These are phyloP conservation scores for Elymus sibiricus DNA, from an alignment of 176 grass and related monocot genomes.

Conservation along the genomic window DNA sequence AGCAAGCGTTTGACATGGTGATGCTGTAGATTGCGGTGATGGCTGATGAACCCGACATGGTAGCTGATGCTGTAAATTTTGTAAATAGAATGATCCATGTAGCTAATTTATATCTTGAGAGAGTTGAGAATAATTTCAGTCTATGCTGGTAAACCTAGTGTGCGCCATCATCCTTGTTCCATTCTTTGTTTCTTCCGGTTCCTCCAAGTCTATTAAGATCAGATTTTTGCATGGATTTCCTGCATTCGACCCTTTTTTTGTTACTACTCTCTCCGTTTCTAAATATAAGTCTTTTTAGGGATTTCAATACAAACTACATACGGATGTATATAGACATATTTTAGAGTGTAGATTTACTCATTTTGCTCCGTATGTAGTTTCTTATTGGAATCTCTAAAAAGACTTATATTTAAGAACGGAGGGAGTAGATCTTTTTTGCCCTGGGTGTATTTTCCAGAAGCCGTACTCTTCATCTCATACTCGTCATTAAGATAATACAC, in stretches of 20 bases:
- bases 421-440: no score
- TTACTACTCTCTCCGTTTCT: no score
- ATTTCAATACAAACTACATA: no score
- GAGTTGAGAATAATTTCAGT: slow-evolving; percentile 1
- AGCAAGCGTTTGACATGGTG: slow-evolving; percentile 15
- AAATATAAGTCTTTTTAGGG: no score
- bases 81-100: slow-evolving; percentile 43
- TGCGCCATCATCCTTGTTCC: neutral
- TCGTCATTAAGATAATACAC: no score
- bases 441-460: no score
- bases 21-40: slow-evolving; percentile 7
- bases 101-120: slow-evolving; percentile 25
- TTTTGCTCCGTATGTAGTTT: no score
- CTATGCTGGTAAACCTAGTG: slow-evolving; percentile 20
- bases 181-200: neutral
- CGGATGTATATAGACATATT: no score
- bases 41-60: slow-evolving; percentile 17
- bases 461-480: no score
- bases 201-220: neutral
- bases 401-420: no score
- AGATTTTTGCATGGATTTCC: neutral
- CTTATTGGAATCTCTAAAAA: no score
- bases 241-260: neutral
- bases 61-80: slow-evolving; percentile 51
- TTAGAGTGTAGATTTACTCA: no score